Evolutionary conservation across 2,329 filamentous ascomycete species (phyloP), one percentile per base, ranked within the genome.

Genomic region (Blastomyces percursus): DNA sequence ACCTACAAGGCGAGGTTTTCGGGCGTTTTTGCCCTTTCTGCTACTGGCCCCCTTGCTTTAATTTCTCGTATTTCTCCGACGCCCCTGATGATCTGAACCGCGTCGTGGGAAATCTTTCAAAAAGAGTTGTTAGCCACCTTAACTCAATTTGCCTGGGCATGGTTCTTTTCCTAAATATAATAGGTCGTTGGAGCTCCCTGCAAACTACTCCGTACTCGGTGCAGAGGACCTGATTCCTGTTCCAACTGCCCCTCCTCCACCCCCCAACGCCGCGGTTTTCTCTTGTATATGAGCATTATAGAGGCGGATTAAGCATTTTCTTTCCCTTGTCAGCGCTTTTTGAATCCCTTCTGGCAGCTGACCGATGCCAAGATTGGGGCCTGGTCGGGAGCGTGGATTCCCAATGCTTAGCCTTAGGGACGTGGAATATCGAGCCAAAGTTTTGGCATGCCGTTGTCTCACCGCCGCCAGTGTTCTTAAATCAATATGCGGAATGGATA

Each of bases 61-160:
- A 58, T 21, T 58, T 58, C 14, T 58, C 38, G 55, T 58, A 44
- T 58, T 42, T 8, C 6, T 27, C n/a, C 30, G 11, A 30, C 40
- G 38, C 55, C 55, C 55, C 38, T 58, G 55, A 46, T 58, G 55
- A 58, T 58, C 55, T 30, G 35, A 44, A n/a, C 55, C 40, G 2
- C 38, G 44, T 44, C 21, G 24, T 27, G 16, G 51, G 30, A 52
- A 14, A 1, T 9, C 32, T 52, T 40, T 40, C 5, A 24, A 16
- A 32, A 38, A 38, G 38, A 24, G 38, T 24, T 44, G 32, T 12
- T 32, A 57, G 35, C 55, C 55, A 44, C 55, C 16, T 32, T 14
- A 30, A 35, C 14, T 27, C 14, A 35, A 38, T 55, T 38, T 30
- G 24, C 27, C 21, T 27, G 14, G 19, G 16, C 50, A 19, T 5